These are phyloP conservation scores for Coccomyxa sp. DNA, from an alignment of 139 green algal genomes.

Conservation along the genomic window DNA sequence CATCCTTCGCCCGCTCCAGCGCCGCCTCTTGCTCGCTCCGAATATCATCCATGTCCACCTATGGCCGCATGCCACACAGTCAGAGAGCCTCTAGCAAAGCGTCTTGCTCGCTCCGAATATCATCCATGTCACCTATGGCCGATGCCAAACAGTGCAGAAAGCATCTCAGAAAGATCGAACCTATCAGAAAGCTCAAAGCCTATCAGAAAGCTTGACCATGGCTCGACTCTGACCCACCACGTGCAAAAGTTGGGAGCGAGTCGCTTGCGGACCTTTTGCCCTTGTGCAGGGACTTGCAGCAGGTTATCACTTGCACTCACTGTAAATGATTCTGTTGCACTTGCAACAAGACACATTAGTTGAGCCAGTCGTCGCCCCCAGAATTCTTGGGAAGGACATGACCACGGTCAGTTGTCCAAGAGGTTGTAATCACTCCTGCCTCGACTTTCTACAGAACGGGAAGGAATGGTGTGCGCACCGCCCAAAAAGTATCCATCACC, in stretches of 20 bases:
- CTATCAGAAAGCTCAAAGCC: not conserved
- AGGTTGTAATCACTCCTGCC: not conserved
- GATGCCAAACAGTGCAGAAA: not conserved
- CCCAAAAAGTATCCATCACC: not conserved
- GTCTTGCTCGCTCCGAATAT: not conserved
- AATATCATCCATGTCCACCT: conserved; percentile 53
- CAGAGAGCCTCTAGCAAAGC: not conserved
- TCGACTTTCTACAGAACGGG: too few species aligned
- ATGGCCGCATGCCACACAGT: not conserved
- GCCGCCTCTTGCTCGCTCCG: conserved; percentile 31
- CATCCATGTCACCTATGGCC: not conserved
- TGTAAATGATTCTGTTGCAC: too few species aligned
- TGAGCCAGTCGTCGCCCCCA: too few species aligned
- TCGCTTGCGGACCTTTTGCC: too few species aligned
- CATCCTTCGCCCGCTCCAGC: conserved; percentile 28
- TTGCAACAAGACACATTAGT: too few species aligned
- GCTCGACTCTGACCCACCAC: not conserved
- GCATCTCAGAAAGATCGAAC: not conserved
- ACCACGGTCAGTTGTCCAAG: not conserved
- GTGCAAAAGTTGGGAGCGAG: too few species aligned
- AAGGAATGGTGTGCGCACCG: not conserved
- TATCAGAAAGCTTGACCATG: not conserved
- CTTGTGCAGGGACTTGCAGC: too few species aligned
- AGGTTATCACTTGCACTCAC: too few species aligned
- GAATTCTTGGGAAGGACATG: too few species aligned